Conservation (phyloP, 78 protist species). For the Creolimax fragrantissima region DNA sequence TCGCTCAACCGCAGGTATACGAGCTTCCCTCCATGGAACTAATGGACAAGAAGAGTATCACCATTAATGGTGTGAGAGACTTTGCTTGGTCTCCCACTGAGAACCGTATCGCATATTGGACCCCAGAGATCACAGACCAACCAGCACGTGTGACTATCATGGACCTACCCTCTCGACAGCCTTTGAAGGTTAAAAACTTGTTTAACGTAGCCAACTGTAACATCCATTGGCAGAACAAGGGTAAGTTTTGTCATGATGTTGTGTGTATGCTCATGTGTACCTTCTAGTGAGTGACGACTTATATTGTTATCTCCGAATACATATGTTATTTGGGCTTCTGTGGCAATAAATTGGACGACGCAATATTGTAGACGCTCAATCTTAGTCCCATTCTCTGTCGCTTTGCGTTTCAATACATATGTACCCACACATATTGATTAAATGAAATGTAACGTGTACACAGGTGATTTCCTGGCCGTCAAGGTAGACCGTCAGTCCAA, state of each 20-base stretch:
- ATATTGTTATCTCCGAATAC: too few relatives aligned
- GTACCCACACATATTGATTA: too few relatives aligned
- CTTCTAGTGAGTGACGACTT: too few relatives aligned
- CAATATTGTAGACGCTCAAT: too few relatives aligned
- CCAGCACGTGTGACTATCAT: conserved; percentile 60
- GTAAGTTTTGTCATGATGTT: too few relatives aligned
- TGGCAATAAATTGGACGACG: too few relatives aligned
- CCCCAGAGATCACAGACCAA: conserved; percentile 44
- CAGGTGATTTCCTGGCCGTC: conserved; percentile 72
- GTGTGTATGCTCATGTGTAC: too few relatives aligned
- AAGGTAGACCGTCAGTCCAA: conserved; percentile 53
- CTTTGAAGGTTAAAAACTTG: conserved; percentile 49
- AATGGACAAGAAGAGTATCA: conserved; percentile 35
- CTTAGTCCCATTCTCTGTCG: too few relatives aligned
- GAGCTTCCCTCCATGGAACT: conserved; percentile 39
- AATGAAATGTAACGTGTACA: too few relatives aligned
- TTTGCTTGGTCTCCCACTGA: conserved; percentile 77
- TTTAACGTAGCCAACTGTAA: conserved; percentile 51
- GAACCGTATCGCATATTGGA: conserved; percentile 51
- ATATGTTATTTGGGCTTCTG: too few relatives aligned
- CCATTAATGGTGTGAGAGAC: conserved; percentile 39
- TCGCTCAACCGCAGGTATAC: too few relatives aligned
- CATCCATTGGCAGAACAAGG: conserved; percentile 71
- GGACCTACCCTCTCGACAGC: conserved; percentile 43
- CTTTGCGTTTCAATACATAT: too few relatives aligned